Evolutionary conservation across 257 asterid genomes (phyloP).

Genomic region (Solanum appendiculatum): DNA sequence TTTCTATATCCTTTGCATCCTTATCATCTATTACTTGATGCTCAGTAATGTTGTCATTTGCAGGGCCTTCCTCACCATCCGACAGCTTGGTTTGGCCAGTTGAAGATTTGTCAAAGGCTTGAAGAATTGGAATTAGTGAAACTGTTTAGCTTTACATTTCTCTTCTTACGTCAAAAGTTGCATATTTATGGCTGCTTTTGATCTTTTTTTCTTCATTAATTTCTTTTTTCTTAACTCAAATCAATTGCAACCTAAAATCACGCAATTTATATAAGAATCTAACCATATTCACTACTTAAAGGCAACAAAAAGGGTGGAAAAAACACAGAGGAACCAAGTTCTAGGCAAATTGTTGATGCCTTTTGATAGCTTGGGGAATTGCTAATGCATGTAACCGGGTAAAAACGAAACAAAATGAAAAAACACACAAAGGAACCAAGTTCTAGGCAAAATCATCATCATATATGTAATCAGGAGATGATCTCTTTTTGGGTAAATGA

Average conservation of each 20-base stretch:
- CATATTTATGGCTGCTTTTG: not conserved
- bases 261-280: not conserved
- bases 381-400: not conserved
- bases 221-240: not conserved
- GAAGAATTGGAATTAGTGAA: too few relatives aligned
- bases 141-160: not conserved
- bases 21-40: too few relatives aligned
- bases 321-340: too few relatives aligned
- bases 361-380: not conserved
- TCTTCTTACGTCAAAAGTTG: not conserved
- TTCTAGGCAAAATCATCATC: conserved; percentile 67
- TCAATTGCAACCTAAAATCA: not conserved
- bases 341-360: too few relatives aligned
- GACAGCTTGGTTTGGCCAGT: too few relatives aligned
- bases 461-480: conserved; percentile 22
- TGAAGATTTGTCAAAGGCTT: too few relatives aligned
- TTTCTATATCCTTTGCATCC: too few relatives aligned
- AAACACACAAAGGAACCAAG: not conserved
- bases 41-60: too few relatives aligned
- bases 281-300: not conserved
- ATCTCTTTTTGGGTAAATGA: conserved; percentile 35
- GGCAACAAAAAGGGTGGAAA: too few relatives aligned
- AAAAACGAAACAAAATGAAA: not conserved
- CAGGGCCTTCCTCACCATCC: too few relatives aligned
- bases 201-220: not conserved